phyloP scores from a whole-genome alignment of 176 grass and related monocot genomes.

The Microstegium vimineum region DNA sequence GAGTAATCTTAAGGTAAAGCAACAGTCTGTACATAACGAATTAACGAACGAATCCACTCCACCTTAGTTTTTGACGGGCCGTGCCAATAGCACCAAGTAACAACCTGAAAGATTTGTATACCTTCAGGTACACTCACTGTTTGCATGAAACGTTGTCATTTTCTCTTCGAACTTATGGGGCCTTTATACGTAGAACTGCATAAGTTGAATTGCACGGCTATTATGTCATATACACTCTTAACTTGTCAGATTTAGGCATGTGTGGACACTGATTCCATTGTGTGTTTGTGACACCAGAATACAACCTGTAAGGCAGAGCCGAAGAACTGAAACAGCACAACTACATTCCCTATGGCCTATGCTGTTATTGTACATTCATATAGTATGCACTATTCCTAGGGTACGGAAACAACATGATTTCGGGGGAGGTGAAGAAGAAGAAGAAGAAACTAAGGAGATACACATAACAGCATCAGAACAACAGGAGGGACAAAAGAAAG shows the following conservation, averaged over 20 bases:
- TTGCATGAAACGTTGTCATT: neutral
- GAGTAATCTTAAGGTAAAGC: neutral
- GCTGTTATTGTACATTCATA: conserved; percentile 41
- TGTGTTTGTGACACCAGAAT: neutral
- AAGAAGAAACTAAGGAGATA: conserved; percentile 21
- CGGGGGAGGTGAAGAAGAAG: neutral
- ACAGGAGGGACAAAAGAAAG: conserved; percentile 25
- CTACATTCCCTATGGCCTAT: conserved; percentile 40
- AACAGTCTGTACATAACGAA: neutral
- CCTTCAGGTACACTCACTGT: neutral
- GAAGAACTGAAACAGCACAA: conserved; percentile 22
- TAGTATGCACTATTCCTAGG: neutral
- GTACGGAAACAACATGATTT: conserved; percentile 1
- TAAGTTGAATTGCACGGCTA: neutral
- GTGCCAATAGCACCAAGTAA: neutral
- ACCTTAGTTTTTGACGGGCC: neutral
- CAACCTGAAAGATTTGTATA: neutral
- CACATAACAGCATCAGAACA: conserved; percentile 22
- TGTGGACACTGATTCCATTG: conserved; percentile 1
- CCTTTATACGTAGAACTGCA: neutral
- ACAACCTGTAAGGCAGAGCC: conserved; percentile 7
- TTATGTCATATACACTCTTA: neutral
- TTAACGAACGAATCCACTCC: neutral
- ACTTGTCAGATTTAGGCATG: conserved; percentile 17
- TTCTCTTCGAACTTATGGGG: neutral